phyloP scores from a whole-genome alignment of 2,329 filamentous ascomycete genomes.

The Nothophaeocryptopus gaeumannii region DNA sequence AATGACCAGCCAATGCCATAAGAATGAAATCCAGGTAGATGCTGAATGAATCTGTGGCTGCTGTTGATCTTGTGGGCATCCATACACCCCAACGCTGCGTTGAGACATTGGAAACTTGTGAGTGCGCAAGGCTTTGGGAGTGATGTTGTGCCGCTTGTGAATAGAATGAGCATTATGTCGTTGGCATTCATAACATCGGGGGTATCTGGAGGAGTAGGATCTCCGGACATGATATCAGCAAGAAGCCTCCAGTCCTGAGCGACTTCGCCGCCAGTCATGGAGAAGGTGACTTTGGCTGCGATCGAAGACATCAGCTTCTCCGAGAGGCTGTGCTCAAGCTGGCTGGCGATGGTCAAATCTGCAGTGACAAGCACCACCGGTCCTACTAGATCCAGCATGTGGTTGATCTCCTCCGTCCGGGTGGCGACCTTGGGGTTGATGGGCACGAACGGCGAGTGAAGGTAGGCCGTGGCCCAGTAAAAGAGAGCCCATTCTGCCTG shows the following conservation, averaged over 20 bases:
- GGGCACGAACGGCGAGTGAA: conserved; percentile 33
- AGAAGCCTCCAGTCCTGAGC: conserved; percentile 29
- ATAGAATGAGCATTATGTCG: conserved; percentile 43
- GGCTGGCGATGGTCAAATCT: conserved; percentile 27
- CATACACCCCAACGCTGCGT: conserved; percentile 35
- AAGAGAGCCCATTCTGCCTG: conserved; percentile 36
- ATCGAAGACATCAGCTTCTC: conserved; percentile 27
- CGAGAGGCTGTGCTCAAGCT: conserved; percentile 30
- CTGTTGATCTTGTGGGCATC: conserved; percentile 30
- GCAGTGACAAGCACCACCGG: conserved; percentile 30
- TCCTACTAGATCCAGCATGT: conserved; percentile 32
- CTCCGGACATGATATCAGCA: conserved; percentile 30
- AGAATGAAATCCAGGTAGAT: conserved; percentile 34
- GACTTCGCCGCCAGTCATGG: conserved; percentile 18
- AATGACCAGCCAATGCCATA: conserved; percentile 34
- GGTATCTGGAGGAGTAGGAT: conserved; percentile 32
- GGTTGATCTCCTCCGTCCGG: conserved; percentile 31
- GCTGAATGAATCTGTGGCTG: conserved; percentile 30
- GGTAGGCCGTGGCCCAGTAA: conserved; percentile 34
- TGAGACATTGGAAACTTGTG: conserved; percentile 38
- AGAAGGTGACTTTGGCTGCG: conserved; percentile 26
- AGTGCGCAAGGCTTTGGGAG: conserved; percentile 48
- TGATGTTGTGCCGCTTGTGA: conserved; percentile 52
- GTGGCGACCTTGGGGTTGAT: conserved; percentile 34
- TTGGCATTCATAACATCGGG: conserved; percentile 29